Percentiles rank a stretch among this genome's conserved stretches.
phyloP scores from a whole-genome alignment of 176 grass and related monocot species.

The Dendrocalamus sinicus region DNA sequence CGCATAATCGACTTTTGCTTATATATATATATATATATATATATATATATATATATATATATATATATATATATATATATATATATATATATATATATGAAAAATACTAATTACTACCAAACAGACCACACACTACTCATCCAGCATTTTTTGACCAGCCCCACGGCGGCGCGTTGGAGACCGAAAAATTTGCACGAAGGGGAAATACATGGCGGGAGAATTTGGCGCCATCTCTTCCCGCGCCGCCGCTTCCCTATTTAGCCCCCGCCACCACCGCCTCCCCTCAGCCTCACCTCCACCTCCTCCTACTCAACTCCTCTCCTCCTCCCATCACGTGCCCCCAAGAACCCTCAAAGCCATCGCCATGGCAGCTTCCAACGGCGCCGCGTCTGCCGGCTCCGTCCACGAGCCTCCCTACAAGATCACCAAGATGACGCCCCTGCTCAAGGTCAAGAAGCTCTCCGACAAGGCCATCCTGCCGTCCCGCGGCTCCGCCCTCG shows the following conservation, averaged over 20 bases:
- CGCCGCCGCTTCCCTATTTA: constrained; percentile 40
- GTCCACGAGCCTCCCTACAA: constrained; percentile 63
- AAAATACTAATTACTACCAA: too few species aligned
- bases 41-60: too few species aligned
- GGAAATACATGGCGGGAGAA: constrained; percentile 61
- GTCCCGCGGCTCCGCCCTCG: constrained; percentile 65
- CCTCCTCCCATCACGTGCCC: background rate
- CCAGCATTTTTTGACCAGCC: too few species aligned
- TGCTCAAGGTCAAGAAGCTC: constrained; percentile 87
- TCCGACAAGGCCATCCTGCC: constrained; percentile 75
- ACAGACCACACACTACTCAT: too few species aligned
- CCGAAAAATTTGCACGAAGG: background rate
- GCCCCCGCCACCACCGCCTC: background rate
- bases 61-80: too few species aligned
- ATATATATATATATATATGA: too few species aligned
- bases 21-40: too few species aligned
- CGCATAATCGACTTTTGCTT: too few species aligned
- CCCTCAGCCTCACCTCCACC: background rate
- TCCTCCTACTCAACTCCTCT: background rate
- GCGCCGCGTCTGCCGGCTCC: constrained; percentile 22
- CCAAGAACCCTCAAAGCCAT: background rate
- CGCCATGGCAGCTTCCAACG: constrained; percentile 51
- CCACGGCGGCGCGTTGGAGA: background rate
- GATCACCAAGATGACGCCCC: constrained; percentile 48
- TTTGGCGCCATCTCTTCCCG: constrained; percentile 55